phyloP scores from a whole-genome alignment of 495 filamentous ascomycete genomes.

The Penicillium manginii region DNA sequence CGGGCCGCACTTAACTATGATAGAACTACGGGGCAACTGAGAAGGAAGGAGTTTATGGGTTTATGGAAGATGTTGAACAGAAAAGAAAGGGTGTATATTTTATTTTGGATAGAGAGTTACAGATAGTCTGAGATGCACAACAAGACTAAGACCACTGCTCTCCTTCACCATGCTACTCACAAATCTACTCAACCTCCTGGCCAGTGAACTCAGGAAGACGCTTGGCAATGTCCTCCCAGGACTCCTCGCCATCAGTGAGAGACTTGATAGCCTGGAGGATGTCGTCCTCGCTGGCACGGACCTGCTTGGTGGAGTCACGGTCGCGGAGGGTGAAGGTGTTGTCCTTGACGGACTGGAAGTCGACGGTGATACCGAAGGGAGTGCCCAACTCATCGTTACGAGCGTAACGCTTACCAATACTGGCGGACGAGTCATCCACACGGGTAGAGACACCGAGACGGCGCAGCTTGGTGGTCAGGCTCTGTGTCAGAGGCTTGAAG shows the following conservation, averaged over 20 bases:
- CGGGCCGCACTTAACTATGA: background rate
- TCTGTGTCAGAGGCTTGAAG: constrained; percentile 59
- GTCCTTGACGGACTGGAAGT: constrained; percentile 73
- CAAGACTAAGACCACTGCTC: background rate
- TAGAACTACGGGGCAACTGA: no score
- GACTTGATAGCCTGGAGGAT: constrained; percentile 64
- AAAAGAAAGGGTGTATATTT: constrained; percentile 26
- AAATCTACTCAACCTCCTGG: constrained; percentile 64
- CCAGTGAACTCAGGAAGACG: constrained; percentile 69
- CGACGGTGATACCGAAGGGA: constrained; percentile 67
- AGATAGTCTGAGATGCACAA: no score
- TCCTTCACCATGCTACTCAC: constrained; percentile 5
- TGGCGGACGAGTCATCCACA: constrained; percentile 67
- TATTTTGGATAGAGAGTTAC: constrained; percentile 4
- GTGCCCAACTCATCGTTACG: constrained; percentile 71
- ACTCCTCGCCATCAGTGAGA: constrained; percentile 64
- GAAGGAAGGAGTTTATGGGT: background rate
- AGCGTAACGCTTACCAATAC: constrained; percentile 70
- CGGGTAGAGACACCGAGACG: constrained; percentile 62
- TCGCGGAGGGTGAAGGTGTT: constrained; percentile 70
- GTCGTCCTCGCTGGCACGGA: constrained; percentile 67
- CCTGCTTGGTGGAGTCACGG: constrained; percentile 68
- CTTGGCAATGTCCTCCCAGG: constrained; percentile 63
- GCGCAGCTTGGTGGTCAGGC: constrained; percentile 57
- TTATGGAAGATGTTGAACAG: background rate